Evolutionary conservation across 352 stramenopile species (phyloP).

Genomic region (Ochromonadaceae sp.): DNA sequence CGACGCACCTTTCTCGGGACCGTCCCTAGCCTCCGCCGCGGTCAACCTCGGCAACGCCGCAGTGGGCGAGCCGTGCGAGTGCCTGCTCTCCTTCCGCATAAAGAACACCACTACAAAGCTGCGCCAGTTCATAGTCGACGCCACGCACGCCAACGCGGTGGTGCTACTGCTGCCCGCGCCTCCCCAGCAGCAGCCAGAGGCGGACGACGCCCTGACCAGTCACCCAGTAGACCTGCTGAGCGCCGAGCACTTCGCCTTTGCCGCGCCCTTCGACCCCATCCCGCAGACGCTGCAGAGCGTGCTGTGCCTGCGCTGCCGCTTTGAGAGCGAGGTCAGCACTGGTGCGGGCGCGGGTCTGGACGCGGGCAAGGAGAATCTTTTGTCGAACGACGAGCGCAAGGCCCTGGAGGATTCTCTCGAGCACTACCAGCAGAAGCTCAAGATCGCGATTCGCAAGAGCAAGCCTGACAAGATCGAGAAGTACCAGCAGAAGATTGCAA

Average conservation of each 20-base stretch:
- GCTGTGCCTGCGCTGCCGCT: not conserved
- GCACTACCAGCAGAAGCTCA: constrained; percentile 2
- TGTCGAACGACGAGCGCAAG: not conserved
- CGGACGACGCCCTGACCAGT: too few species aligned
- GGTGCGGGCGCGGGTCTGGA: not conserved
- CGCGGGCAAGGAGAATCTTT: not conserved
- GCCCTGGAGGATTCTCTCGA: not conserved
- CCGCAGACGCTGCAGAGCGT: not conserved
- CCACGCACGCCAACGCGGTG: not conserved
- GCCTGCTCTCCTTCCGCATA: too few species aligned
- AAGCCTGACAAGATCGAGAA: constrained; percentile 11
- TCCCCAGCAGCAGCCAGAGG: too few species aligned
- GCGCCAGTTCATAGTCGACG: constrained; percentile 2
- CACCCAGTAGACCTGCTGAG: too few species aligned
- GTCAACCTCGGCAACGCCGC: too few species aligned
- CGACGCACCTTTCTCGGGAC: too few species aligned
- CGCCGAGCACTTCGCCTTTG: too few species aligned
- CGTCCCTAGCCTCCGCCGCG: too few species aligned
- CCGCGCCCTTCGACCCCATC: not conserved
- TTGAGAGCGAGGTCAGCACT: not conserved
- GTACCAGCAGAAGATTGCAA: constrained; percentile 11
- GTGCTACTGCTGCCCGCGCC: too few species aligned
- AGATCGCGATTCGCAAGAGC: constrained; percentile 9
- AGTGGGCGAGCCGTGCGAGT: too few species aligned
- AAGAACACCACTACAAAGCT: not conserved